A percentile compares a stretch with the other conserved stretches of the same genome.
Evolutionary conservation across 352 stramenopile species (phyloP).

Genomic region (Thalassiosira mediterranea): DNA sequence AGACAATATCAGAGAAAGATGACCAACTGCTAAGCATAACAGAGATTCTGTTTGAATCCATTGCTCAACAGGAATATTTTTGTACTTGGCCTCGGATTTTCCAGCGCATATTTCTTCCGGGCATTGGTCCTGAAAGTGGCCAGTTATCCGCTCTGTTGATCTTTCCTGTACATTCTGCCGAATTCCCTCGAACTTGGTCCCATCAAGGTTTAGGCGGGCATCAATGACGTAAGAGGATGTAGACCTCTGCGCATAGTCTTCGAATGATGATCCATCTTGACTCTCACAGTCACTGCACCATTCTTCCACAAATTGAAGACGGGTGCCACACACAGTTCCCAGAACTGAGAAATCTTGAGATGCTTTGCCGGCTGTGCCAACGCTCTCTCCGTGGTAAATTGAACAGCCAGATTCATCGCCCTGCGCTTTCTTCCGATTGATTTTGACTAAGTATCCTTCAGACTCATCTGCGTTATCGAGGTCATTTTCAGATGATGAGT

Average conservation of each 20-base stretch:
- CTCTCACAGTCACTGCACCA: slow-evolving; percentile 51
- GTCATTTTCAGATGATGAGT: slow-evolving; percentile 50
- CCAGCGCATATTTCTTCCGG: too few relatives aligned
- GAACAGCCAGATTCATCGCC: slow-evolving; percentile 33
- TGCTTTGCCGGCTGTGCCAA: slow-evolving; percentile 60
- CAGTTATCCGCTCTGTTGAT: slow-evolving; percentile 54
- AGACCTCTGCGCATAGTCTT: slow-evolving; percentile 33
- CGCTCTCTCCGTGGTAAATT: slow-evolving; percentile 61
- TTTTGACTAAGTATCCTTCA: slow-evolving; percentile 72
- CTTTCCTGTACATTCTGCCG: slow-evolving; percentile 72
- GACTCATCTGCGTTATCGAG: slow-evolving; percentile 35
- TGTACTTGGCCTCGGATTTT: background rate
- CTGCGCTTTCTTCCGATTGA: slow-evolving; percentile 31
- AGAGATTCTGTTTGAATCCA: slow-evolving; percentile 58
- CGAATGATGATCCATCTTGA: slow-evolving; percentile 35
- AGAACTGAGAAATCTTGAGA: slow-evolving; percentile 69
- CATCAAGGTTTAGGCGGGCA: slow-evolving; percentile 72
- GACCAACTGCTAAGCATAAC: slow-evolving; percentile 67
- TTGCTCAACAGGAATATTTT: slow-evolving; percentile 4
- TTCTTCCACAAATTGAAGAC: slow-evolving; percentile 77
- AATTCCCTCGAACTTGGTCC: slow-evolving; percentile 79
- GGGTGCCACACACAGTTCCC: slow-evolving; percentile 62
- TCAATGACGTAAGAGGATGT: slow-evolving; percentile 69
- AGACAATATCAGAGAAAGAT: slow-evolving; percentile 68
- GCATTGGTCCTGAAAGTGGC: slow-evolving; percentile 21